Percentiles rank a stretch among this genome's conserved stretches.
Evolutionary conservation across 176 grass and related monocot species (phyloP).

Genomic region (Secale cereale): DNA sequence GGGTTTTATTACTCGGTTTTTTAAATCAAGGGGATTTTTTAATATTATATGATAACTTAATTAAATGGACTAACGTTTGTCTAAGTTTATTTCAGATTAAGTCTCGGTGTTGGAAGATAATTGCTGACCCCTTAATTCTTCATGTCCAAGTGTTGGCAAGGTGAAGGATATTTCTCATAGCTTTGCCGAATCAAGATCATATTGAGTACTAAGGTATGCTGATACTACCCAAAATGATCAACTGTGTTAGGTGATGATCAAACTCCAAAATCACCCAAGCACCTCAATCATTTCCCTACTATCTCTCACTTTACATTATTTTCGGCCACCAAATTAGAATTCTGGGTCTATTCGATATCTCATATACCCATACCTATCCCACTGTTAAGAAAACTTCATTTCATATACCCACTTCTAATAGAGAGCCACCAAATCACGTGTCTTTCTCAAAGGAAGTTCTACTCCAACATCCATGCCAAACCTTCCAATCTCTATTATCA

Average conservation of each 20-base stretch:
- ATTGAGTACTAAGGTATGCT: neutral
- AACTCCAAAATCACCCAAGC: neutral
- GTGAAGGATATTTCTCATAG: neutral
- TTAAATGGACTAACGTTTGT: neutral
- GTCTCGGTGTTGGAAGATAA: neutral
- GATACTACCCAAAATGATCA: neutral
- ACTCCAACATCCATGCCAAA: neutral
- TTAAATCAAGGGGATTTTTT: neutral
- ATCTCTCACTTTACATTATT: neutral
- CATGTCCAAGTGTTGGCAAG: neutral
- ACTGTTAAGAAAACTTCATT: neutral
- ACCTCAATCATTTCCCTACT: neutral
- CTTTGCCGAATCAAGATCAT: neutral
- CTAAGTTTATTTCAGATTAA: neutral
- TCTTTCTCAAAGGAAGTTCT: neutral
- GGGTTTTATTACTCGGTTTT: neutral
- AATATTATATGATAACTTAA: neutral
- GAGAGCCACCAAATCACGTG: neutral
- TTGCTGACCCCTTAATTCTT: neutral
- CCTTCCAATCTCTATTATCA: neutral
- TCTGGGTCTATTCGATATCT: neutral
- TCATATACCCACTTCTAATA: neutral
- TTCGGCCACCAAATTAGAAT: neutral
- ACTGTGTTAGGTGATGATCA: neutral
- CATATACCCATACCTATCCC: neutral